Evolutionary conservation across 2,329 filamentous ascomycete species (phyloP).

Genomic region (Huntiella abstrusa): DNA sequence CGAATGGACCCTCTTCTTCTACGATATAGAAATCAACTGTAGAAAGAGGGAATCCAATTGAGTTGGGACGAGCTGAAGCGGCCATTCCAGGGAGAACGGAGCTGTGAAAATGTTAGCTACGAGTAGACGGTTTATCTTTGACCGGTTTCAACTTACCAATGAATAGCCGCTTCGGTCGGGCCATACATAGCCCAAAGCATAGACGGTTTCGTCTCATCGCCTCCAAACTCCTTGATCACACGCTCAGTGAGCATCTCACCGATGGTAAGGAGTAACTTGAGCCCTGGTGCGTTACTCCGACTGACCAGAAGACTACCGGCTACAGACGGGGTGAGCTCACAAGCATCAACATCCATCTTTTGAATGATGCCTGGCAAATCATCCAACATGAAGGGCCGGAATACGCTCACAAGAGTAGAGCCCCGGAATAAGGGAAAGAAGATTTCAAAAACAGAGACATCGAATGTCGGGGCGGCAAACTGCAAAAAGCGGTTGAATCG

Average conservation of each 20-base stretch:
- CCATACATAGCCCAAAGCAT: conserved; percentile 89
- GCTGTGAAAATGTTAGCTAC: conserved; percentile 22
- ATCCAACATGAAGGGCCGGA: conserved; percentile 50
- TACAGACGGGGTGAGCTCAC: conserved; percentile 78
- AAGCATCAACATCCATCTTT: conserved; percentile 54
- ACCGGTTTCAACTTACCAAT: conserved; percentile 33
- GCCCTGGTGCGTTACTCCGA: conserved; percentile 44
- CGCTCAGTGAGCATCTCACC: conserved; percentile 76
- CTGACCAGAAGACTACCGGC: conserved; percentile 55
- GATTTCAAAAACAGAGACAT: conserved; percentile 87
- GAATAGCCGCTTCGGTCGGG: conserved; percentile 79
- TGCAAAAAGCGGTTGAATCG: conserved; percentile 65
- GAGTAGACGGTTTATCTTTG: conserved; percentile 4
- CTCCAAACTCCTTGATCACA: conserved; percentile 65
- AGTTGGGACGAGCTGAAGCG: conserved; percentile 36
- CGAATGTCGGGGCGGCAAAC: conserved; percentile 82
- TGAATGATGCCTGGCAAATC: conserved; percentile 53
- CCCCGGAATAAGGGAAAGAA: conserved; percentile 71
- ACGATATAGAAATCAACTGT: conserved; percentile 66
- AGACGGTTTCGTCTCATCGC: conserved; percentile 28
- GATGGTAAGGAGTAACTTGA: conserved; percentile 65
- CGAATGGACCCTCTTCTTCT: conserved; percentile 26
- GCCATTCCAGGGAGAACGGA: conserved; percentile 50
- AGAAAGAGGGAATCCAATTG: conserved; percentile 60
- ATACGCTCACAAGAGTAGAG: conserved; percentile 52